phyloP scores from a whole-genome alignment of 2,329 filamentous ascomycete species.

The Verruconis gallopava region DNA sequence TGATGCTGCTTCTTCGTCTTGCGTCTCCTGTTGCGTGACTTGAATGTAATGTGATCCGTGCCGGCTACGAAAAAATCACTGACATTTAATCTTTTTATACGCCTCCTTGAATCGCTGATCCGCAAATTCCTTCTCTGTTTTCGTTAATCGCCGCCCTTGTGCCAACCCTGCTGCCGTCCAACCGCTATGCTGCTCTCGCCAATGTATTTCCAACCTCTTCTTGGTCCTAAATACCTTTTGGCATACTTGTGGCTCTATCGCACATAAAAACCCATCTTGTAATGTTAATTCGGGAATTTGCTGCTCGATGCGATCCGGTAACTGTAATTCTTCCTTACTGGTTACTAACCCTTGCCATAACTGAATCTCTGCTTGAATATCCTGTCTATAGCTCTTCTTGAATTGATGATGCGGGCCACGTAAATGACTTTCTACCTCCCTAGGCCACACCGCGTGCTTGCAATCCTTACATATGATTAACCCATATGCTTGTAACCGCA shows the following conservation, averaged over 20 bases:
- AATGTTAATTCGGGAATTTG: conserved; percentile 1
- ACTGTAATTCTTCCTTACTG: not conserved
- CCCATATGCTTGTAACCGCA: not conserved
- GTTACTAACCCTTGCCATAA: not conserved
- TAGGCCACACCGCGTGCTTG: not conserved
- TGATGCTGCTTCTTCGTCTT: not conserved
- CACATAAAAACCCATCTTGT: conserved; percentile 4
- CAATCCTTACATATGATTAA: conserved; percentile 7
- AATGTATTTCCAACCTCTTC: not conserved
- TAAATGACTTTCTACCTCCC: conserved; percentile 4
- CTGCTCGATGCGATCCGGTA: not conserved
- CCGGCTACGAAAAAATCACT: conserved; percentile 5
- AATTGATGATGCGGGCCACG: not conserved
- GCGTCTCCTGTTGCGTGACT: not conserved
- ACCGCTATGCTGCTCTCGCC: not conserved
- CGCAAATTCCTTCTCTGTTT: not conserved
- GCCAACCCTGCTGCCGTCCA: not conserved
- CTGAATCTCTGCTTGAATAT: not conserved
- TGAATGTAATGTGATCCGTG: conserved; percentile 3
- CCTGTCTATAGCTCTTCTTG: not conserved
- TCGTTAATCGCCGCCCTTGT: not conserved
- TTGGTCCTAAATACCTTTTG: not conserved
- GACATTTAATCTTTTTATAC: conserved; percentile 1
- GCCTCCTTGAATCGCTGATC: conserved; percentile 3
- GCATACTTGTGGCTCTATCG: not conserved